A percentile compares a stretch with the other conserved stretches of the same genome.
Conservation (phyloP, 108 stramenopile genomes). For the Asterionellopsis glacialis region DNA sequence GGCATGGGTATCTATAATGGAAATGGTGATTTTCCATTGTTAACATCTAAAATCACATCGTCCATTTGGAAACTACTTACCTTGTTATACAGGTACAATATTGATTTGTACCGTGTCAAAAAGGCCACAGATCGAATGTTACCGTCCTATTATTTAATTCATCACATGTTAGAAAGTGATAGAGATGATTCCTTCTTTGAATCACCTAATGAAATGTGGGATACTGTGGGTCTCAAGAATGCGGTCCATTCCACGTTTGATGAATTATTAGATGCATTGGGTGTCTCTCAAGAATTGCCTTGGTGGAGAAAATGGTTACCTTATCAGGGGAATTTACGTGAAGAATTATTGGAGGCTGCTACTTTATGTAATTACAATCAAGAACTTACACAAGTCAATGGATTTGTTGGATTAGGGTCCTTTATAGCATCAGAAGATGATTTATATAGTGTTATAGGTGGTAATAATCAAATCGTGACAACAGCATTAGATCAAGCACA, state of each 20-base stretch:
- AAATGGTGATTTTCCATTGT: too few relatives aligned
- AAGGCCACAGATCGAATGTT: conserved; percentile 20
- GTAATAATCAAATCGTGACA: conserved; percentile 59
- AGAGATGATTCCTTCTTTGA: conserved; percentile 54
- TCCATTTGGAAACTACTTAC: conserved; percentile 1
- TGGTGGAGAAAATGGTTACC: conserved; percentile 30
- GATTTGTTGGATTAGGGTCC: conserved; percentile 53
- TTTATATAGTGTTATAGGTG: conserved; percentile 52
- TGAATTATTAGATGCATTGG: conserved; percentile 49
- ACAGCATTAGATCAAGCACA: conserved; percentile 63
- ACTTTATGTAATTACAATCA: conserved; percentile 74
- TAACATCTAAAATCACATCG: conserved; percentile 9
- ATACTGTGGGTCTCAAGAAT: conserved; percentile 33
- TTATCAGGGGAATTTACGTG: conserved; percentile 44
- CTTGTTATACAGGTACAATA: conserved; percentile 32
- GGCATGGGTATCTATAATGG: too few relatives aligned
- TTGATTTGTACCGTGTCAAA: conserved; percentile 21
- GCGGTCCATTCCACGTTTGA: conserved; percentile 37
- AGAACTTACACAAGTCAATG: conserved; percentile 58
- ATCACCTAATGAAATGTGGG: conserved; percentile 66
- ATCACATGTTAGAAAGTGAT: conserved; percentile 29
- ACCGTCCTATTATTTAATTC: conserved; percentile 33
- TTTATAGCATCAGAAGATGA: conserved; percentile 43
- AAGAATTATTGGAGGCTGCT: conserved; percentile 55
- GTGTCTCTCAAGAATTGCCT: conserved; percentile 26